Evolutionary conservation across 169 alveolate genomes (phyloP).

Genomic region (Plasmodium malariae): DNA sequence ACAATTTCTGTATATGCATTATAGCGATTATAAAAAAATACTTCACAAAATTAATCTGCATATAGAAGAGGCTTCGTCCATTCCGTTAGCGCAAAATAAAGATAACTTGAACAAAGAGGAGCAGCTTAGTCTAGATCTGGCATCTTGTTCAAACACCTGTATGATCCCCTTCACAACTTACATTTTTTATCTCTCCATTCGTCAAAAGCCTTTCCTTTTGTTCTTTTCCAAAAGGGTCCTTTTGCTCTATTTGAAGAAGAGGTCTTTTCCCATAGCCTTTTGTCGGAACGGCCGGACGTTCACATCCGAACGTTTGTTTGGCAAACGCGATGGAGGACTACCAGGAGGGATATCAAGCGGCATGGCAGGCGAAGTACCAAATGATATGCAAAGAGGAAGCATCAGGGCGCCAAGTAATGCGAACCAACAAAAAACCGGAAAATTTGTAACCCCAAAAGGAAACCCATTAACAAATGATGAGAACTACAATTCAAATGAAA

Average conservation of each 20-base stretch:
- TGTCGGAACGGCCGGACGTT: not conserved
- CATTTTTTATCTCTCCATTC: not conserved
- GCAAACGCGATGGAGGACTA: not conserved
- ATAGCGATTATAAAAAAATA: slow-evolving; percentile 2
- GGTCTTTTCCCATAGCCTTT: slow-evolving; percentile 15
- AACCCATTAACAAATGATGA: not conserved
- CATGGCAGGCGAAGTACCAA: not conserved
- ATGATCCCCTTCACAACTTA: slow-evolving; percentile 25
- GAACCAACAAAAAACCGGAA: not conserved
- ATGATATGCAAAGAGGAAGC: not conserved
- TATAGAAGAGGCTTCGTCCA: not conserved
- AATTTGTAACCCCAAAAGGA: not conserved
- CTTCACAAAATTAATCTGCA: slow-evolving; percentile 1
- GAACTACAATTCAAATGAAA: not conserved
- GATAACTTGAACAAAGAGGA: not conserved
- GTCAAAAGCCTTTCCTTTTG: slow-evolving; percentile 33
- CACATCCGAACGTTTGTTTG: not conserved
- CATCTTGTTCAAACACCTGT: not conserved
- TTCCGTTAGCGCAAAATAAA: not conserved
- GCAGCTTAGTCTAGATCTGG: not conserved
- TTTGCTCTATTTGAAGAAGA: slow-evolving; percentile 4
- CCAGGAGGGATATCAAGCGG: not conserved
- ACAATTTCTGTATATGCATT: slow-evolving; percentile 26
- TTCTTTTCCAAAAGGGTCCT: slow-evolving; percentile 42
- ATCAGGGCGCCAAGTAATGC: not conserved